phyloP scores from a whole-genome alignment of 2,329 filamentous ascomycete genomes.

The Calonectria multiphialidica region DNA sequence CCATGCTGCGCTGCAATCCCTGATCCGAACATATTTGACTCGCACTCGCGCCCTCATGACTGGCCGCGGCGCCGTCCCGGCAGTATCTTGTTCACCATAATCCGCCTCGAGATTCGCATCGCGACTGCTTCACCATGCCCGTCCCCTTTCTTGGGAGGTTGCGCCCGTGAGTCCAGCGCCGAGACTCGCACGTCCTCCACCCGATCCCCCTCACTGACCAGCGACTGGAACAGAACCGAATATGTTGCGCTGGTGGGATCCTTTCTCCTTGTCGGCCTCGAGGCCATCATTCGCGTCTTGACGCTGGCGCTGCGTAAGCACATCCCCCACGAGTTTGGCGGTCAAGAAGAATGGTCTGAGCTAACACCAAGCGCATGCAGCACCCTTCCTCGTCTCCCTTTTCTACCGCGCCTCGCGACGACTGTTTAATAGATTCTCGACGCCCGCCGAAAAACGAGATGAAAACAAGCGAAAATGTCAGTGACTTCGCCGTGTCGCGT shows the following conservation, averaged over 20 bases:
- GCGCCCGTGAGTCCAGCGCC: slow-evolving; percentile 58
- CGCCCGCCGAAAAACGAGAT: slow-evolving; percentile 75
- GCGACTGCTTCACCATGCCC: slow-evolving; percentile 55
- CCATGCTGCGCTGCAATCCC: slow-evolving; percentile 9
- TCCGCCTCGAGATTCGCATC: slow-evolving; percentile 7
- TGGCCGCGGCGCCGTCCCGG: slow-evolving; percentile 16
- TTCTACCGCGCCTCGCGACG: slow-evolving; percentile 86
- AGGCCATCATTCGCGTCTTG: slow-evolving; percentile 85
- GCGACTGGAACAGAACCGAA: slow-evolving; percentile 70
- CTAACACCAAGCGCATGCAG: slow-evolving; percentile 56
- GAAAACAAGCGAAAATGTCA: slow-evolving; percentile 75
- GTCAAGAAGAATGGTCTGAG: slow-evolving; percentile 24
- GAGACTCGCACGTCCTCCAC: slow-evolving; percentile 17
- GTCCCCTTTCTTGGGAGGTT: slow-evolving; percentile 66
- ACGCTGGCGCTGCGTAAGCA: slow-evolving; percentile 87
- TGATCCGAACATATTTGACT: slow-evolving; percentile 7
- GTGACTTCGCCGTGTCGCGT: slow-evolving; percentile 51
- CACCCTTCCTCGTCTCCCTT: slow-evolving; percentile 82
- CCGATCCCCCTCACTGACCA: slow-evolving; percentile 30
- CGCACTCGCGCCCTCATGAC: slow-evolving; percentile 15
- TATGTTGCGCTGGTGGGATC: slow-evolving; percentile 90
- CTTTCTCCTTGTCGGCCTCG: slow-evolving; percentile 84
- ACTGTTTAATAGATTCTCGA: slow-evolving; percentile 83
- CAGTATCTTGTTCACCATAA: neutral
- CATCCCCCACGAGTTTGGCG: slow-evolving; percentile 4